Percentiles rank a stretch among this genome's conserved stretches.
Conservation (phyloP, 1,284 basidiomycete species). For the Leccinum angustisporum region DNA sequence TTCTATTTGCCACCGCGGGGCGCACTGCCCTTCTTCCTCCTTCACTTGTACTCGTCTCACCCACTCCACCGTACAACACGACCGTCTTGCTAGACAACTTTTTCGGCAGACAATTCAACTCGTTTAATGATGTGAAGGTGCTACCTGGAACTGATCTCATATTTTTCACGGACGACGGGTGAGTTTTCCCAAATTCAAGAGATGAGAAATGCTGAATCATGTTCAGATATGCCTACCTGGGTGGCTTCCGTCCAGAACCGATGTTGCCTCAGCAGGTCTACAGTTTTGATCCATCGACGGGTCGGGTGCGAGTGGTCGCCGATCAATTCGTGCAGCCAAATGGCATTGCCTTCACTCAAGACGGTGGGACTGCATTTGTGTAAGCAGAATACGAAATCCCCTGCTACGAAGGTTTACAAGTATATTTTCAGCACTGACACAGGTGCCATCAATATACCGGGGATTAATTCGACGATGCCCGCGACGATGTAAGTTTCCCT, state of each 20-base stretch:
- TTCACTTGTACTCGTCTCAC: conserved; percentile 65
- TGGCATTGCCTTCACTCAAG: conserved; percentile 68
- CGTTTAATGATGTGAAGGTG: conserved; percentile 76
- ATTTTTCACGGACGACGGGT: conserved; percentile 74
- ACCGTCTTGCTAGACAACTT: conserved; percentile 69
- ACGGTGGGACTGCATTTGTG: conserved; percentile 69
- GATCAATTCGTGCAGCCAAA: conserved; percentile 64
- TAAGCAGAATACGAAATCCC: conserved; percentile 36
- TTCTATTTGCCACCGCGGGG: conserved; percentile 69
- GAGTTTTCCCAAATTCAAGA: conserved; percentile 21
- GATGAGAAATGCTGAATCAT: background rate
- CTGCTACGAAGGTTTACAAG: background rate
- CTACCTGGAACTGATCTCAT: conserved; percentile 60
- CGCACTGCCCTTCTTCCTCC: conserved; percentile 57
- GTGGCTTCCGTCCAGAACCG: conserved; percentile 63
- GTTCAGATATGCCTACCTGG: conserved; percentile 59
- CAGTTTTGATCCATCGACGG: conserved; percentile 62
- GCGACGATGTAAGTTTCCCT: conserved; percentile 60
- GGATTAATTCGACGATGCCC: conserved; percentile 61
- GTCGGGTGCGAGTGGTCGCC: conserved; percentile 65
- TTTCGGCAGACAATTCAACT: conserved; percentile 80
- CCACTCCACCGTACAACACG: conserved; percentile 56
- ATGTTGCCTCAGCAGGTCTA: conserved; percentile 74
- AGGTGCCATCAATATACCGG: conserved; percentile 44
- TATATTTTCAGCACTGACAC: conserved; percentile 49